phyloP scores from a whole-genome alignment of 2,329 filamentous ascomycete genomes.

The Beauveria sp. region DNA sequence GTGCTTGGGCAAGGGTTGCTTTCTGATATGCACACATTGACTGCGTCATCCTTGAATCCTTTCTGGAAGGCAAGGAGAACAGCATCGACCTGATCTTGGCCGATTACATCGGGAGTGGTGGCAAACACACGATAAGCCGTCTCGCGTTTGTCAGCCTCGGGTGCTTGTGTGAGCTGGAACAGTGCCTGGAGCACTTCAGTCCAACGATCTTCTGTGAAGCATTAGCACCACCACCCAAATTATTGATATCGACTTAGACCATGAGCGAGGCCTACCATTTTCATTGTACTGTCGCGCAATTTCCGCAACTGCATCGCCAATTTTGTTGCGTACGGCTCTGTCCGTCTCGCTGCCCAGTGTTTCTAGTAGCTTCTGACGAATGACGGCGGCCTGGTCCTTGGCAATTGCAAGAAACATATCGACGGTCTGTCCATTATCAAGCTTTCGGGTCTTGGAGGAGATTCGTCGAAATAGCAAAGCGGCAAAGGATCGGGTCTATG shows the following conservation, averaged over 20 bases:
- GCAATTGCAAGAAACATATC: conserved; percentile 82
- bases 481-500: conserved; percentile 78
- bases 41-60: conserved; percentile 84
- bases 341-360: conserved; percentile 66
- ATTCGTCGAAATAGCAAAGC: conserved; percentile 93
- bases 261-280: conserved; percentile 55
- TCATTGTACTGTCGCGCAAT: conserved; percentile 92
- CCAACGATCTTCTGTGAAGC: conserved; percentile 70
- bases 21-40: conserved; percentile 49
- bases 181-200: conserved; percentile 78
- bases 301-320: conserved; percentile 95
- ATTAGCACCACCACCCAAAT: background rate
- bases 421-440: conserved; percentile 58
- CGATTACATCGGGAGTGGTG: conserved; percentile 89
- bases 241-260: background rate
- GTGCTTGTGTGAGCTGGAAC: conserved; percentile 84
- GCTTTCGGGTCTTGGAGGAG: conserved; percentile 80
- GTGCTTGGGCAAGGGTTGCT: conserved; percentile 13
- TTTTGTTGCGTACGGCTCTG: conserved; percentile 78
- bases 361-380: conserved; percentile 77
- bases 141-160: conserved; percentile 77
- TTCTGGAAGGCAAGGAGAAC: conserved; percentile 82
- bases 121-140: conserved; percentile 92
- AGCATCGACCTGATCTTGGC: conserved; percentile 89
- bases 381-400: conserved; percentile 64